Evolutionary conservation across 176 grass and related monocot species (phyloP), one percentile per base, ranked within the genome.

Genomic region (Cenchrus purpureus): DNA sequence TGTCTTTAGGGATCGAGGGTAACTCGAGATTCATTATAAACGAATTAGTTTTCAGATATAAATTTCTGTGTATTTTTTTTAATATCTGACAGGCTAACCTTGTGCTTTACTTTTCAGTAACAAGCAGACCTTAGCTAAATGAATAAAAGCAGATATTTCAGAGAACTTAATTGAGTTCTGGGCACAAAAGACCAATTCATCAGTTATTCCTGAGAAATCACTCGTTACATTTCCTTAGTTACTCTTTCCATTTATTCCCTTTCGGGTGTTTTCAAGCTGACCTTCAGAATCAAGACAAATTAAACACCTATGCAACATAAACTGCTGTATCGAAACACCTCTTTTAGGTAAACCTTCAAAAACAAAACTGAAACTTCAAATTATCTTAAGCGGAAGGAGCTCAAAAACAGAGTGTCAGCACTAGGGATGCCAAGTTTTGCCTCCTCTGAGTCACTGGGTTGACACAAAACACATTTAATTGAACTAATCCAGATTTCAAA

Each of bases 41-140:
- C 46, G 45, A 34, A 59, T 81, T 28, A 72, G 45, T 10, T 61
- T 86, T 32, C 77, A 28, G 10, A 75, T 44, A 70, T 77, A 42
- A 43, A 50, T 70, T 61, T 61, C 49, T 31, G 63, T 16, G 2
- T 60, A 60, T 59, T 12, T 44, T 57, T 55, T 73, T 20, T 71
- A 59, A n/a, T 66, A 80, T 53, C 62, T 56, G 32, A 55, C 22
- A n/a, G 40, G 29, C 16, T 51, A 60, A 32, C 12, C 22, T 29
- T 60, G 46, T 73, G 58, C 57, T 73, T 44, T 40, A 73, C 4
- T 56, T 80, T 54, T 28, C 14, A 80, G 64, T 46, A 84, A 66
- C 52, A 86, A 22, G 59, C 10, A 44, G 16, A 19, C 46, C 31
- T 43, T 53, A 29, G 11, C 13, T 64, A 74, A 61, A 31, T 45